Conservation (phyloP, 768 basidiomycete species). For the Agaricus bisporus region DNA sequence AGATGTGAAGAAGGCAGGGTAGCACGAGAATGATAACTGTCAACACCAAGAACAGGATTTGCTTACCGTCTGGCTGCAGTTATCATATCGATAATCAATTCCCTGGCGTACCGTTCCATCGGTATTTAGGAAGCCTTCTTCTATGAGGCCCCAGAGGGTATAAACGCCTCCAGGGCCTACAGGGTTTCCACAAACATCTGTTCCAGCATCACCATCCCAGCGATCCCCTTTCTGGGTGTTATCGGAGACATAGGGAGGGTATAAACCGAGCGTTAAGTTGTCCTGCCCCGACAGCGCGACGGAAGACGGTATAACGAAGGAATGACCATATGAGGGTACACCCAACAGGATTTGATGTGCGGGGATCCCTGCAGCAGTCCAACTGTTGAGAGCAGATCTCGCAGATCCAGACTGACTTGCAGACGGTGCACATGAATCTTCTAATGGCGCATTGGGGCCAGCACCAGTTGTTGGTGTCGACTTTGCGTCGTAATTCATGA, state of each 20-base stretch:
- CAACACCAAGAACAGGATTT: background rate
- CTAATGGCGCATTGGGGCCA: constrained; percentile 81
- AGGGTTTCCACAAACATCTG: constrained; percentile 55
- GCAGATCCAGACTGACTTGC: constrained; percentile 68
- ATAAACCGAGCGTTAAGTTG: constrained; percentile 32
- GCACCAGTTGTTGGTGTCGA: constrained; percentile 47
- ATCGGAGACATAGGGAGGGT: constrained; percentile 43
- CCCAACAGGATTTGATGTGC: constrained; percentile 69
- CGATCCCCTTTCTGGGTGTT: constrained; percentile 45
- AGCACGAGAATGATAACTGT: background rate
- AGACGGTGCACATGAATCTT: constrained; percentile 64
- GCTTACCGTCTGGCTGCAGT: constrained; percentile 68
- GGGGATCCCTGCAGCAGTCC: constrained; percentile 78
- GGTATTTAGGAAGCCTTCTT: constrained; percentile 44
- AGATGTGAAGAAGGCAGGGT: background rate
- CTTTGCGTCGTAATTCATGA: constrained; percentile 70
- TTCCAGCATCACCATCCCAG: constrained; percentile 42
- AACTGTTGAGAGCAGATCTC: constrained; percentile 61
- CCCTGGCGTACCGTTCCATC: constrained; percentile 35
- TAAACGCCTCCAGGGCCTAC: constrained; percentile 50
- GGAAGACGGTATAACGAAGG: constrained; percentile 40
- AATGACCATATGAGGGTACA: constrained; percentile 80
- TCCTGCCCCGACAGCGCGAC: constrained; percentile 28
- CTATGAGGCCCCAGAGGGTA: constrained; percentile 58
- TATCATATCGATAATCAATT: constrained; percentile 50